Evolutionary conservation across 2,329 filamentous ascomycete genomes (phyloP), one percentile per base, ranked within the genome.

Genomic region (Xylaria digitata): DNA sequence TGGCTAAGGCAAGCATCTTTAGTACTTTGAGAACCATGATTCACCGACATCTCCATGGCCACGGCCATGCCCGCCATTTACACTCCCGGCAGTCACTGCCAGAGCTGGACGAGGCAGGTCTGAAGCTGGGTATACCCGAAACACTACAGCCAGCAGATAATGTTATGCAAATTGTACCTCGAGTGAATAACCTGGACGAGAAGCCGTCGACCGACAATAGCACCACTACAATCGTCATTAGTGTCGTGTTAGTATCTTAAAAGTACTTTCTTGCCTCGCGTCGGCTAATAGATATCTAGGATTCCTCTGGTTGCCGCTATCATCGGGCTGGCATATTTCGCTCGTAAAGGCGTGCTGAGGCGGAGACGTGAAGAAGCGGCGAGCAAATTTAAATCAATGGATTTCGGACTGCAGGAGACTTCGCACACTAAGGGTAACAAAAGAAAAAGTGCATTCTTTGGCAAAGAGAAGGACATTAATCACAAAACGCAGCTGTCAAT

Each of bases 371-470:
- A 99, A 80, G 96, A 99, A 80, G 85, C 86, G 19, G 89, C 91
- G 69, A 94, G 97, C 79, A 92, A 93, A 72, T 93, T 96, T 80
- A 94, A 91, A 76, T 96, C 93, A 0, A 86, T 98, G 76, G 96
- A 99, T 78, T 99, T 97, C 77, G 96, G 96, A 42, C 80, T 97
- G 76, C 93, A 81, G 43, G 81, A 91, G 63, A 79, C 91, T 66
- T 70, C 67, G n/a, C 69, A 71, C 15, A 69, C 71, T 52, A 82
- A 83, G 66, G 76, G 76, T 26, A 76, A 75, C 46, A 85, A 82
- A 71, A 82, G 83, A 70, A 83, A 81, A 74, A 82, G 79, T 61
- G 75, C 77, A 2, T 77, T 82, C 80, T 83, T 71, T 80, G 89
- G 79, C 82, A 85, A 82, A 30, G 85, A 92, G 75, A 89, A 89